Evolutionary conservation across 31 red algal species (phyloP), one percentile per base, ranked within the genome.

Genomic region (Odonthalia washingtoniensis): DNA sequence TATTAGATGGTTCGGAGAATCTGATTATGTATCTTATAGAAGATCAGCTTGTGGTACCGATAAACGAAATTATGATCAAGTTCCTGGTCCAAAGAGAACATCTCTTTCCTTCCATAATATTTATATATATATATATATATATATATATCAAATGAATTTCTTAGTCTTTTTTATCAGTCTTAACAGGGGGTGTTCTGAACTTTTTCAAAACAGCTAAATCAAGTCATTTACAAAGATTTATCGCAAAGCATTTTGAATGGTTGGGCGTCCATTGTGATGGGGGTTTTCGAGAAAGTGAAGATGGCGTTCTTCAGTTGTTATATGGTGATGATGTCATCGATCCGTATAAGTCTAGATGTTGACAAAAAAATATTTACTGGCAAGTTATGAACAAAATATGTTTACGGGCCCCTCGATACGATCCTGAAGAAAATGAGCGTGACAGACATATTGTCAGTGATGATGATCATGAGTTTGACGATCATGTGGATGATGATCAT

Each of bases 261-360:
- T 72, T 97, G 18, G 62, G 70, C 53, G 39, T 99, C 18, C 87
- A 90, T 81, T 99, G 96, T 78, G 97, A 99, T 80, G 75, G 87
- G 26, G 95, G 88, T 27, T 95, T 30, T 87, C n/a, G 97, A n/a
- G 94, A 99, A 39, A 75, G 76, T 32, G 92, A 99, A 68, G 84
- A 80, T 12, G 83, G 70, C 26, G 84, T 95, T 31, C 41, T 99
- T n/a, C 95, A 99, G 89, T 96, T 99, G 70, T 72, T 94, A 24
- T 99, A 99, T 65, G 97, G 97, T 27, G 97, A 99, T 76, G 97
- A 99, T 49, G 97, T 94, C 16, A 81, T 99, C 39, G 95, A 99
- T 70, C 95, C 97, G 37, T 99, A 81, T 65, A 95, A 94, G 46
- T 72, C 88, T 21, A 57, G 77, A 34, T 99, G 97, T 85, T 99